phyloP scores from a whole-genome alignment of 495 filamentous ascomycete species.

The Usnea hakonensis region DNA sequence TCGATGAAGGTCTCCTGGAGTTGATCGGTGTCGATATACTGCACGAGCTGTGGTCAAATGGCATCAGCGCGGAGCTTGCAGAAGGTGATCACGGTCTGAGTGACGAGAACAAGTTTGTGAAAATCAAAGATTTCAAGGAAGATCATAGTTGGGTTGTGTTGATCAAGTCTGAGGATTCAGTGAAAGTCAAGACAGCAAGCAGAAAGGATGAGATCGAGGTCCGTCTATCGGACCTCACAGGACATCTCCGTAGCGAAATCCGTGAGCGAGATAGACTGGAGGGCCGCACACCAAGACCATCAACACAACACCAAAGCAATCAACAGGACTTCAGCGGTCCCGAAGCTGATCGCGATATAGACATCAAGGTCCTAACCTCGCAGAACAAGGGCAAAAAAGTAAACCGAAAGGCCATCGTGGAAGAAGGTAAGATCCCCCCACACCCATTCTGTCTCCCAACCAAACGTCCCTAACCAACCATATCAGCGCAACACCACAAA shows the following conservation, averaged over 20 bases:
- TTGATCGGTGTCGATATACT: conserved; percentile 67
- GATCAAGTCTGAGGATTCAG: conserved; percentile 44
- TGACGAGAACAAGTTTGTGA: conserved; percentile 33
- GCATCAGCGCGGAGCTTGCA: conserved; percentile 86
- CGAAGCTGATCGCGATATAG: conserved; percentile 48
- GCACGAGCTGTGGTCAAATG: conserved; percentile 70
- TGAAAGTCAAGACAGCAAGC: conserved; percentile 69
- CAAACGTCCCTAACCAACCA: conserved; percentile 2
- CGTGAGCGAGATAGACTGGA: conserved; percentile 66
- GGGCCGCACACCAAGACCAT: conserved; percentile 37
- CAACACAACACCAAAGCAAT: conserved; percentile 34
- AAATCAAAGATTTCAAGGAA: conserved; percentile 60
- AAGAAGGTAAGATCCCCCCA: conserved; percentile 47
- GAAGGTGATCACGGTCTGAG: conserved; percentile 36
- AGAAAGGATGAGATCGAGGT: conserved; percentile 82
- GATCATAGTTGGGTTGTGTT: conserved; percentile 79
- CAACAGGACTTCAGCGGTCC: conserved; percentile 34
- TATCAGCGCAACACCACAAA: conserved; percentile 50
- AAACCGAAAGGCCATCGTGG: conserved; percentile 76
- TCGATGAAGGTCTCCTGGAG: conserved; percentile 68
- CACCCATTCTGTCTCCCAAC: conserved; percentile 21
- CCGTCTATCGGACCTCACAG: conserved; percentile 61
- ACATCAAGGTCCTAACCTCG: conserved; percentile 74
- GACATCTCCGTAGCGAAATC: conserved; percentile 74
- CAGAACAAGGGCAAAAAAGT: conserved; percentile 83